A percentile compares a stretch with the other conserved stretches of the same genome.
Conservation (phyloP, 2,329 filamentous ascomycete species). For the Penicillium brevicompactum region DNA sequence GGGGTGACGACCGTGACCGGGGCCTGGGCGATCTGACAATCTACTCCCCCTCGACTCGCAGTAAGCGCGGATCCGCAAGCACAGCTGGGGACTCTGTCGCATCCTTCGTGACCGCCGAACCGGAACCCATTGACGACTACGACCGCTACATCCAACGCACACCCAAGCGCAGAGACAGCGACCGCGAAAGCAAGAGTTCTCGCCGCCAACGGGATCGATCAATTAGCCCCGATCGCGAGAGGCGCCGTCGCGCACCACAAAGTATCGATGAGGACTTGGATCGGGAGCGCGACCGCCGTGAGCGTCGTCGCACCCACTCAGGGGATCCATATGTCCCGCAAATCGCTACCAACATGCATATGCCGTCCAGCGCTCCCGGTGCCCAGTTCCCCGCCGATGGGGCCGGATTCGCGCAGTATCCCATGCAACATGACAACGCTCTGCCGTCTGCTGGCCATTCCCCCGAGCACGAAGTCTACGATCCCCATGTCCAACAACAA, state of each 20-base stretch:
- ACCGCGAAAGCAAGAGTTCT: conserved; percentile 27
- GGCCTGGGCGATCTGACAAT: conserved; percentile 38
- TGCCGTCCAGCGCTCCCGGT: conserved; percentile 25
- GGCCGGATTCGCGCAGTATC: conserved; percentile 38
- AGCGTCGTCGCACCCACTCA: conserved; percentile 34
- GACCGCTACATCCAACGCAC: conserved; percentile 33
- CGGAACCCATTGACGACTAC: conserved; percentile 29
- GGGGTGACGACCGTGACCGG: conserved; percentile 51
- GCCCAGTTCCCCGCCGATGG: conserved; percentile 35
- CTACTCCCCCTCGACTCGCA: conserved; percentile 27
- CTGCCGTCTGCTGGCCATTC: conserved; percentile 19
- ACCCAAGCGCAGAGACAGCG: conserved; percentile 29
- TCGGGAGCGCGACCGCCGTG: conserved; percentile 24
- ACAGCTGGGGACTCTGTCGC: conserved; percentile 34
- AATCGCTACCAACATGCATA: conserved; percentile 21
- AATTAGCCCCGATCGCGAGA: conserved; percentile 31
- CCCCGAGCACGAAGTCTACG: conserved; percentile 34
- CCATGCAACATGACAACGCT: conserved; percentile 33
- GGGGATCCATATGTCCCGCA: conserved; percentile 30
- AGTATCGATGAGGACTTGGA: conserved; percentile 21
- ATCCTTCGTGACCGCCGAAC: conserved; percentile 45
- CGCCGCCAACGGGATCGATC: conserved; percentile 31
- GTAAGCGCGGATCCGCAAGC: conserved; percentile 30
- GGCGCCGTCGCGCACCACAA: conserved; percentile 19
- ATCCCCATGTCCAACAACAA: conserved; percentile 57